Percentiles rank a stretch among this genome's conserved stretches.
These are phyloP conservation scores for Benincasa hispida DNA, from an alignment of 306 rosid genomes.

Conservation along the genomic window DNA sequence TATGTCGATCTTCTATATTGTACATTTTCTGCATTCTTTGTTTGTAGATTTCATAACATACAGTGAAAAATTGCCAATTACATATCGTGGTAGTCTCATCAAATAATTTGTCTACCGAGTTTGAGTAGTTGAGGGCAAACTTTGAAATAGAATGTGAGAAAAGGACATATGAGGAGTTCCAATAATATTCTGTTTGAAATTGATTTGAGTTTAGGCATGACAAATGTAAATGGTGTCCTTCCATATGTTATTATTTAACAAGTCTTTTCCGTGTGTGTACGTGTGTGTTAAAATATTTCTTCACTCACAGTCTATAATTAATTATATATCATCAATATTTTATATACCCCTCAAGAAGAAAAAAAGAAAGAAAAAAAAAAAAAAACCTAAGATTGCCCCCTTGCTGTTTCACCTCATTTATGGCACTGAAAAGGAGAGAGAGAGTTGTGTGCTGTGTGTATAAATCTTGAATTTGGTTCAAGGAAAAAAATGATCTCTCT, in stretches of 20 bases:
- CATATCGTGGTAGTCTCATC: no score
- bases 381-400: neutral
- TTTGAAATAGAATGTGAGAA: no score
- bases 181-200: neutral
- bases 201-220: neutral
- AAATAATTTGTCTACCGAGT: no score
- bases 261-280: neutral
- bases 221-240: neutral
- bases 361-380: neutral
- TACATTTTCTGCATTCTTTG: no score
- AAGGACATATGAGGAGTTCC: no score
- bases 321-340: neutral
- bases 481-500: neutral
- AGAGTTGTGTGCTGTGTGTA: neutral
- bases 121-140: no score
- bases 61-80: no score
- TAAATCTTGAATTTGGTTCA: neutral
- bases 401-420: neutral
- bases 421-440: neutral
- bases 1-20: no score
- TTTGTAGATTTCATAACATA: no score
- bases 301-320: neutral
- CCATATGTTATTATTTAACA: neutral
- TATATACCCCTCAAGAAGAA: no score
- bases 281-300: neutral